Conservation (phyloP, 495 filamentous ascomycete species). For the Trichoderma asperelloides region DNA sequence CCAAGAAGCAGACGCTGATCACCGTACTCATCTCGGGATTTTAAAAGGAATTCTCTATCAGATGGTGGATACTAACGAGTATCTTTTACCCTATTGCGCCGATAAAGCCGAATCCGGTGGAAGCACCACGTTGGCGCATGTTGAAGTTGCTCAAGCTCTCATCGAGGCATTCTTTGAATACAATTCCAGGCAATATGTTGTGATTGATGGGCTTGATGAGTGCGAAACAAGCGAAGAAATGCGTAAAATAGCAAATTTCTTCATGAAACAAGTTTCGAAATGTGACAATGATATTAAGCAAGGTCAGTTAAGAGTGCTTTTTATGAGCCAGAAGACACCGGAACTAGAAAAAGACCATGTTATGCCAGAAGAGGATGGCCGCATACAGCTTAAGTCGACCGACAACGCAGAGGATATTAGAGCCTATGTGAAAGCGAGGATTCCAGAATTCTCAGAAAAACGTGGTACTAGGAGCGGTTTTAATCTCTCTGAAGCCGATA, state of each 20-base stretch:
- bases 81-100: not conserved
- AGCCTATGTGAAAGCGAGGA: not conserved
- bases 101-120: not conserved
- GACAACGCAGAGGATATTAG: not conserved
- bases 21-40: not conserved
- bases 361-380: not conserved
- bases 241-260: not conserved
- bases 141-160: not conserved
- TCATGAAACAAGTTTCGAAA: not conserved
- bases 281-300: not conserved
- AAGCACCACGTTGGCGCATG: not conserved
- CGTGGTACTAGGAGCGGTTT: not conserved
- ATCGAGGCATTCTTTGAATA: not conserved
- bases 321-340: not conserved
- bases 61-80: not conserved
- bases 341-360: not conserved
- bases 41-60: not conserved
- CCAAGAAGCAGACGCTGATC: not conserved
- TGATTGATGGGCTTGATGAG: not conserved
- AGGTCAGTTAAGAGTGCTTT: not conserved
- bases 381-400: not conserved
- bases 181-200: not conserved
- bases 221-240: not conserved
- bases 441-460: not conserved
- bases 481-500: not conserved